These are phyloP conservation scores for Melanomma pulvis-pyrius DNA, from an alignment of 495 filamentous ascomycete genomes.

Conservation along the genomic window DNA sequence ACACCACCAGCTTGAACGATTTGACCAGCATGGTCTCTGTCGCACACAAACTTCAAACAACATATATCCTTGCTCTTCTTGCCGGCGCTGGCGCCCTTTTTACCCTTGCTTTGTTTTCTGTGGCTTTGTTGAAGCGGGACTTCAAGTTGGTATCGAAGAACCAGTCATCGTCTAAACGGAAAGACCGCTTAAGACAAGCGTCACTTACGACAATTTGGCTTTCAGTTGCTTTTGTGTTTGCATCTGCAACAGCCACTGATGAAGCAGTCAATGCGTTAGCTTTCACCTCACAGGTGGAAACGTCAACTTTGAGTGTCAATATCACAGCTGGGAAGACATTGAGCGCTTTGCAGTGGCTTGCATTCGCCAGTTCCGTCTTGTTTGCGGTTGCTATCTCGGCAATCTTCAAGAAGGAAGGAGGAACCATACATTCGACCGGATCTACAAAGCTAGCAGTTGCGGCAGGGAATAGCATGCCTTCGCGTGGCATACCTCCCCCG, in stretches of 20 bases:
- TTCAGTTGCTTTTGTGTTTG: background rate
- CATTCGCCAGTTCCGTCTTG: slow-evolving; percentile 1
- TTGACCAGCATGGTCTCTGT: background rate
- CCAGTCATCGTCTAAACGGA: background rate
- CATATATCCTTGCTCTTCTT: background rate
- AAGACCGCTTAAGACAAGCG: background rate
- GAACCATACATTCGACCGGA: background rate
- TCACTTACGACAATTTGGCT: slow-evolving; percentile 4
- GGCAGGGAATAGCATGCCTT: no score
- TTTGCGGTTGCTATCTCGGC: background rate
- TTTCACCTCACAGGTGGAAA: background rate
- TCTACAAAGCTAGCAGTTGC: background rate
- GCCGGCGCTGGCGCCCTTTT: slow-evolving; percentile 1
- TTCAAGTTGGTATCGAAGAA: slow-evolving; percentile 6
- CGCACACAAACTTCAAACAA: slow-evolving; percentile 8
- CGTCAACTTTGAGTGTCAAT: background rate
- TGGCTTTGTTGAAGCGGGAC: background rate
- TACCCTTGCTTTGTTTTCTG: background rate
- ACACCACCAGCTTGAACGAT: background rate
- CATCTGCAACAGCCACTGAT: background rate
- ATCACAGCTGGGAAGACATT: background rate
- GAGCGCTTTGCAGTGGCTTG: background rate
- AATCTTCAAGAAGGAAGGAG: slow-evolving; percentile 2
- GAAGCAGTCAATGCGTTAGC: background rate
- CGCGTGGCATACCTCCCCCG: no score